Evolutionary conservation across 179 eudicot species (phyloP), one percentile per base, ranked within the genome.

Genomic region (Carnegiea gigantea): DNA sequence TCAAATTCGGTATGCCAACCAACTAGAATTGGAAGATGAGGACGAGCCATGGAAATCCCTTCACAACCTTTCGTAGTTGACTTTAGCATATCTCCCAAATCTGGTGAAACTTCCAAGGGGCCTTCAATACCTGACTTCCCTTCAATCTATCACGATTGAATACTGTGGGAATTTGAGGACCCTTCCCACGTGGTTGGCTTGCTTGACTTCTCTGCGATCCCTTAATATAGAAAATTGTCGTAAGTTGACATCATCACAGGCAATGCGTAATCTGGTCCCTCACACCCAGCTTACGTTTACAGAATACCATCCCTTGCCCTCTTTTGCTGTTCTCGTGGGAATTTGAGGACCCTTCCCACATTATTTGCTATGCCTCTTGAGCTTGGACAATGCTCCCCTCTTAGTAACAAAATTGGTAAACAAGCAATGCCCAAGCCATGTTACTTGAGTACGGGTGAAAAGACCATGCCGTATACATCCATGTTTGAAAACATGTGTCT

Each of bases 21-120:
- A 18, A 9, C 21, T n/a, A 64, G 36, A 28, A 3, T 51, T 36
- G 15, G 67, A 68, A 17, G 28, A 62, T n/a, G 68, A 62, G 68
- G 28, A 62, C 9, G 80, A 51, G 71, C 81, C 40, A 44, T 78
- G 85, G 82, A 64, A 79, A 51, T 38, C 70, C 21, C 43, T 83
- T 4, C 3, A 67, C 24, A 8, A 18, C 30, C 84, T 82, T 24
- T 8, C 4, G 38, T 0, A 0, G 7, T 57, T 82, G 57, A 5
- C 0, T 1, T 23, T 82, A 51, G 1, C 1, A 0, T 0, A 1
- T 3, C 38, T 68, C 15, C 57, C 77, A 30, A 28, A 77, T 33
- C 0, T 82, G 44, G 21, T 21, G 26, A 38, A 71, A 40, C 65
- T 71, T 18, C 78, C 84, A 18, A n/a, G n/a, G 21, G 84, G 78